Conservation (phyloP, 352 stramenopile genomes). For the Pythium myriotylum region DNA sequence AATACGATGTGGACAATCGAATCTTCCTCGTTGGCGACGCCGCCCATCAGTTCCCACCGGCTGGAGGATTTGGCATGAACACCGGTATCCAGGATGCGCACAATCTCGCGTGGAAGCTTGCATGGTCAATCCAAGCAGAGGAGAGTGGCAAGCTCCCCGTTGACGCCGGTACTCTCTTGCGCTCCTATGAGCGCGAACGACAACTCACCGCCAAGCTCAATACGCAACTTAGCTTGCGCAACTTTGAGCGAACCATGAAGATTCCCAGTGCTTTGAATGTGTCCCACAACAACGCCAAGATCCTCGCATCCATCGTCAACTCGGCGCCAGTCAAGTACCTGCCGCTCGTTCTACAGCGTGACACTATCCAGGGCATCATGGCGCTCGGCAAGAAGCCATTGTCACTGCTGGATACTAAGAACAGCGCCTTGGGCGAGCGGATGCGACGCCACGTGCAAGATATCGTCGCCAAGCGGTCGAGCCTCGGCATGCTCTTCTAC, state of each 20-base stretch:
- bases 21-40: conserved; percentile 92
- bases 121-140: conserved; percentile 47
- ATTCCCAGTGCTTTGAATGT: conserved; percentile 78
- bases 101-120: conserved; percentile 93
- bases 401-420: conserved; percentile 44
- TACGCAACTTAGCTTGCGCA: conserved; percentile 82
- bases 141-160: conserved; percentile 13
- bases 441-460: conserved; percentile 62
- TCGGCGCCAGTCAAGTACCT: conserved; percentile 62
- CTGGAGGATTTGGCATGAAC: conserved; percentile 94
- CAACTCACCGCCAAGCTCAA: conserved; percentile 75
- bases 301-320: conserved; percentile 61
- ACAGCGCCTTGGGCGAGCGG: conserved; percentile 52
- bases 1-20: conserved; percentile 67
- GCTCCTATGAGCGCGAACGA: conserved; percentile 82
- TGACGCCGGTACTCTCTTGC: conserved; percentile 45
- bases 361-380: conserved; percentile 74
- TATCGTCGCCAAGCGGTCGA: conserved; percentile 55
- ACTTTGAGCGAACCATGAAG: conserved; percentile 88
- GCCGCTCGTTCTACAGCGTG: conserved; percentile 50
- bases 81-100: conserved; percentile 91
- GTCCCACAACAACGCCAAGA: conserved; percentile 77
- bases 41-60: conserved; percentile 92
- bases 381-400: conserved; percentile 67
- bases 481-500: conserved; percentile 87